Percentiles rank a stretch among this genome's conserved stretches.
These are phyloP conservation scores for Hyaloperonospora arabidopsidis DNA, from an alignment of 352 stramenopile genomes.

Conservation along the genomic window DNA sequence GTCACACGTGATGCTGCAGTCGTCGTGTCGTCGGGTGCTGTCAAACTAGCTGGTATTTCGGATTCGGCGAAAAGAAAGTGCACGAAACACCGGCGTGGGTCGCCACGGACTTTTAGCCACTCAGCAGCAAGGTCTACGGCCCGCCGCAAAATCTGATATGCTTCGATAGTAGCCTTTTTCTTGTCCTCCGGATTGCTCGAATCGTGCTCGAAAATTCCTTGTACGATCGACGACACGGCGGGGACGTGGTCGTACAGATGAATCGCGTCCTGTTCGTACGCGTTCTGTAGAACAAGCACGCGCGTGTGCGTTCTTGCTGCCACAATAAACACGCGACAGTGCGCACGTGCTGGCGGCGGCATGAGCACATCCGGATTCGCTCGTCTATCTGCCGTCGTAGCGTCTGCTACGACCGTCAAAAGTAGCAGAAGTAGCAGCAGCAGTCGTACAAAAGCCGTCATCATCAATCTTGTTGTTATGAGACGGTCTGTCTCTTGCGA, in stretches of 20 bases:
- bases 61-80: constrained; percentile 28
- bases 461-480: too few relatives aligned
- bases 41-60: constrained; percentile 7
- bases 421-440: constrained; percentile 12
- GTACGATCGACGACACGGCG: constrained; percentile 20
- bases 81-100: constrained; percentile 47
- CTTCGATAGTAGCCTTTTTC: constrained; percentile 20
- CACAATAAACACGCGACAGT: constrained; percentile 55
- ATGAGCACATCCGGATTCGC: constrained; percentile 13
- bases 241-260: constrained; percentile 39
- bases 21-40: constrained; percentile 7
- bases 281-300: constrained; percentile 47
- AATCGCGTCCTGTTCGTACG: constrained; percentile 41
- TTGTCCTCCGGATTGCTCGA: constrained; percentile 10
- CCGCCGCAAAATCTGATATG: constrained; percentile 39
- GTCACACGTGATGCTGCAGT: constrained; percentile 10
- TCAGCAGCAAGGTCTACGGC: constrained; percentile 40
- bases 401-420: constrained; percentile 7
- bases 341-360: constrained; percentile 18
- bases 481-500: too few relatives aligned
- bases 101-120: constrained; percentile 26
- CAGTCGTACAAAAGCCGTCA: too few relatives aligned
- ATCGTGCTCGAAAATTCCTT: not conserved
- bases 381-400: constrained; percentile 3
- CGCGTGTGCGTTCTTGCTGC: constrained; percentile 29